Base-by-base conservation (phyloP, 2,329 filamentous ascomycete genomes). In the Talaromyces sp. region DNA sequence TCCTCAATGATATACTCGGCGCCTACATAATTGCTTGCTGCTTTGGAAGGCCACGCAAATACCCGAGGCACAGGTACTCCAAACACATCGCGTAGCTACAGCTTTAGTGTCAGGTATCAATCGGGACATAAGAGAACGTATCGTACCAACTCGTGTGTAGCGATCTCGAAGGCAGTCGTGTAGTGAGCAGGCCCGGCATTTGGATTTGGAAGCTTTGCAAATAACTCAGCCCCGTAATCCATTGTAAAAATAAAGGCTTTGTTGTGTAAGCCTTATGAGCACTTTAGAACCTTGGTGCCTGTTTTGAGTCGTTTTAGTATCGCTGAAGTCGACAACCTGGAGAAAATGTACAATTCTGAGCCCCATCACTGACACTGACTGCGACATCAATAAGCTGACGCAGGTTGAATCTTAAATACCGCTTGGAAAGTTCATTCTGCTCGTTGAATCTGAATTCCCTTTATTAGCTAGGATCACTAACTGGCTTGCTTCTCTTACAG, bases 1-100 rank as follows among this genome's bases (percentile, higher is more conserved):
- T 71, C 67, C 61, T 64, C 63, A 38, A 70, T 63, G 38, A 69
- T 69, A 60, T 73, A 74, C 63, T 73, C 71, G 38, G 69, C 68
- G n/a, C 68, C 68, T 55, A 72, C 67, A 24, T 67, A 61, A 57
- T 67, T 73, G 5, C 29, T 57, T 14, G 68, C 65, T 69, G 55
- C 55, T 13, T 58, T 17, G 0, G 2, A 11, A 58, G 55, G 51
- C 73, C 72, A 77, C 14, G 67, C 69, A 13, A 69, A 64, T 13
- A 74, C 69, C 61, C 63, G 69, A 6, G 73, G 73, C 14, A 70
- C 65, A 26, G 74, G 74, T 24, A 64, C 72, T 29, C 60, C 55
- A 10, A 76, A 65, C 24, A 69, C 62, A 38, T 69, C 68, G 24
- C 68, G 67, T 14, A 65, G 65, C 71, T 76, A 53, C 9, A n/a